Evolutionary conservation across 331 rosid species (phyloP).

Genomic region (Acacia concinna): DNA sequence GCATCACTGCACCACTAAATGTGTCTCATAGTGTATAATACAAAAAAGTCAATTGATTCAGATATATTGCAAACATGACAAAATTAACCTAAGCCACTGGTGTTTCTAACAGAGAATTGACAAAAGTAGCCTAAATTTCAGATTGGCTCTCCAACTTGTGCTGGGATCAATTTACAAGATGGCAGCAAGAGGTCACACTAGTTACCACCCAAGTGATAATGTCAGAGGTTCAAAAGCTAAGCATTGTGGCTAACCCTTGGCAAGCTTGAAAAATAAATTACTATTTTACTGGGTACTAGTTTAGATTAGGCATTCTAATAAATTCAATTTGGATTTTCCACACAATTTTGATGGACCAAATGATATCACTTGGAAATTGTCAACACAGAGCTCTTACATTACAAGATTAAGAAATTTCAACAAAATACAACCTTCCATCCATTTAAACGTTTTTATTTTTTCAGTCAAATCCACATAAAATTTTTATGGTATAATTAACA

Average conservation of each 20-base stretch:
- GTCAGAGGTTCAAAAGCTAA: not conserved
- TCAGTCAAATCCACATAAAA: not conserved
- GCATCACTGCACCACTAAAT: not conserved
- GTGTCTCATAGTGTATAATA: not conserved
- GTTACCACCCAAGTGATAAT: not conserved
- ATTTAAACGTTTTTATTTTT: not conserved
- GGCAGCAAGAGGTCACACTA: not conserved
- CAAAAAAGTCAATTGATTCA: not conserved
- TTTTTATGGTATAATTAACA: not conserved
- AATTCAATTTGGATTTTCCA: not conserved
- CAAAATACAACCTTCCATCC: not conserved
- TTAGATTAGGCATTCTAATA: not conserved
- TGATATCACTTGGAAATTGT: not conserved
- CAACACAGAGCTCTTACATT: not conserved
- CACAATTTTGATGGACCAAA: not conserved
- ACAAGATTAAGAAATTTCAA: not conserved
- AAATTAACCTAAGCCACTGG: not conserved
- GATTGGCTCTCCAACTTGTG: not conserved
- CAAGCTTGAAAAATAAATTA: not conserved
- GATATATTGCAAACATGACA: not conserved
- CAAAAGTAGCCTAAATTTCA: conserved; percentile 8
- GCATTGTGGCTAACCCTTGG: not conserved
- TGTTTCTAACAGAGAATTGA: not conserved
- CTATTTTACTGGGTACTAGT: not conserved
- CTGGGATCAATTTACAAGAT: not conserved